Base-by-base conservation (phyloP, 257 asterid genomes). In the Ajuga chamaepitys region DNA sequence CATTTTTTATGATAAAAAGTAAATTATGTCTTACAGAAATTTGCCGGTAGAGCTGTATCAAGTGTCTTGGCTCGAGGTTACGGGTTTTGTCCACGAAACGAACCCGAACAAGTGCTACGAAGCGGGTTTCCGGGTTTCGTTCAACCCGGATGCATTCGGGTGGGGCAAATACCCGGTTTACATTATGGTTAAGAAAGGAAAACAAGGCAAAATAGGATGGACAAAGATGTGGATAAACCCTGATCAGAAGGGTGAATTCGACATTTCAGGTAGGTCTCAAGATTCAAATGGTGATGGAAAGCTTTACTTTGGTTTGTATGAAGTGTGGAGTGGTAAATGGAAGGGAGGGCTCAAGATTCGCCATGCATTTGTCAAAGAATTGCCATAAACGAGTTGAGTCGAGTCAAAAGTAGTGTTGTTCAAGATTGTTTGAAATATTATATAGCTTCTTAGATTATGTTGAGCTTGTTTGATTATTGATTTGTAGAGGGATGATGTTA, bases 311-410 rank as follows among this genome's bases (percentile, higher is more conserved):
- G 84, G 84, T 7, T 22, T 78, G 56, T 81, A 83, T 37, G 89
- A 83, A 59, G 81, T 81, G 12, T 84, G 85, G 89, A 76, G 82
- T 63, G 89, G 87, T 16, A 78, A 78, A 46, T 84, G 87, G 89
- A 84, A 84, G 63, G 89, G 89, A 6, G 89, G 89, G 7, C 85
- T 84, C 68, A 66, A 34, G 30, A 84, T 84, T 32, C 45, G 40
- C 67, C 48, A 56, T 53, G 81, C 81, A 6, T 69, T 25, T 26
- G 35, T 75, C 55, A 72, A 9, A 46, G 75, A 75, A 47, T 47
- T 14, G 38, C n/a, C 32, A 10, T 57, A 50, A 32, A 0, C 6
- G 20, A n/a, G n/a, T n/a, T n/a, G n/a, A n/a, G n/a, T n/a, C n/a
- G n/a, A n/a, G n/a, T n/a, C n/a, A n/a, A n/a, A n/a, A n/a, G n/a